Evolutionary conservation across 2,329 filamentous ascomycete species (phyloP).

Genomic region (Botryosphaeria dothidea): DNA sequence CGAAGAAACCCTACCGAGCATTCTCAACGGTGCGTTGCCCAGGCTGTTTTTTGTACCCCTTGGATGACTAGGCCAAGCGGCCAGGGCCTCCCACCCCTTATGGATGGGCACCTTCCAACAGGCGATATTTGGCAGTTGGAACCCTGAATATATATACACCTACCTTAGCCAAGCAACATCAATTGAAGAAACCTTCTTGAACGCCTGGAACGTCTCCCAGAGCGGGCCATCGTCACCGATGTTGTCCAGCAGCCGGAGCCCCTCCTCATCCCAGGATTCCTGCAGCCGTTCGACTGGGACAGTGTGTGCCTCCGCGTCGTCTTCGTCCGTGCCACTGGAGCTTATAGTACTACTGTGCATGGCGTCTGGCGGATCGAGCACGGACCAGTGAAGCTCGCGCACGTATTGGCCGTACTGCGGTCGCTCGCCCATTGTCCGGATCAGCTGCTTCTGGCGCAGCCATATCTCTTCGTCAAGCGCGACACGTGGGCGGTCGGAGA

Average conservation of each 20-base stretch:
- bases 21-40: background rate
- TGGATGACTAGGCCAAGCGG: background rate
- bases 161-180: conserved; percentile 1
- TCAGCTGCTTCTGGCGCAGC: background rate
- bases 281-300: background rate
- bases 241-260: background rate
- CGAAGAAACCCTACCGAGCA: background rate
- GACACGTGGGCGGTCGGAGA: background rate
- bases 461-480: background rate
- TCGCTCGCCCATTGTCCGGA: background rate
- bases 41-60: background rate
- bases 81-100: background rate
- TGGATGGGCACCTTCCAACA: background rate
- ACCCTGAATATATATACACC: background rate
- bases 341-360: background rate
- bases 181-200: background rate
- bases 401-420: background rate
- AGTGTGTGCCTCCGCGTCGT: background rate
- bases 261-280: background rate
- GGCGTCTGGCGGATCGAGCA: background rate
- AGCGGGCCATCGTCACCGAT: background rate
- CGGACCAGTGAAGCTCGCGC: background rate
- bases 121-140: background rate
- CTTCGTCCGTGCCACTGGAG: background rate
- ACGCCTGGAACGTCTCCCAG: background rate